Evolutionary conservation across 2,329 filamentous ascomycete species (phyloP).

Genomic region (Dendrostoma leiphaemia): DNA sequence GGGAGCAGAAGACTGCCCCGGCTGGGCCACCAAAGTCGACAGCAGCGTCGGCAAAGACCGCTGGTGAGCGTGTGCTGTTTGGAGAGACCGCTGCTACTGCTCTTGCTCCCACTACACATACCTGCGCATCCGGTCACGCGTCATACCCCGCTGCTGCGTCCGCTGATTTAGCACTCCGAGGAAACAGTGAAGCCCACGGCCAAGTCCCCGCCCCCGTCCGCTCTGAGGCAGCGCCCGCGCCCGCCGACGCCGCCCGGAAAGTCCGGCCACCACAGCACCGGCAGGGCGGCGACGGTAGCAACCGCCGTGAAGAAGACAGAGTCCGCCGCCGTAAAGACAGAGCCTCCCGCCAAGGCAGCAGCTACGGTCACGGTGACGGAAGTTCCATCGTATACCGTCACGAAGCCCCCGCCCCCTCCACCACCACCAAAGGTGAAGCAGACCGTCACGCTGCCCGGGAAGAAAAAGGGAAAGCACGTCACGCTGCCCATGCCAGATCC

Average conservation of each 20-base stretch:
- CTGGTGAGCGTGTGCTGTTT: conserved; percentile 13
- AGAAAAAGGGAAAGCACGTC: neutral
- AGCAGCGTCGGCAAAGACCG: neutral
- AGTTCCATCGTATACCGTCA: neutral
- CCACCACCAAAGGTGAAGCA: conserved; percentile 6
- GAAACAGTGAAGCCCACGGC: conserved; percentile 6
- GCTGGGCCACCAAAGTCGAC: neutral
- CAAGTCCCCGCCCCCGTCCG: neutral
- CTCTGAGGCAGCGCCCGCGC: neutral
- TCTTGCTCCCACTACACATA: neutral
- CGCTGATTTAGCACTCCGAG: neutral
- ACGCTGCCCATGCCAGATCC: conserved; percentile 5
- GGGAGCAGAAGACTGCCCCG: conserved; percentile 6
- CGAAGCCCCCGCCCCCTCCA: conserved; percentile 7
- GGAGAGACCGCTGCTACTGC: conserved; percentile 1
- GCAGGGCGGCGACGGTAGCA: neutral
- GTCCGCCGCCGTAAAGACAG: neutral
- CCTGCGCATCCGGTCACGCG: neutral
- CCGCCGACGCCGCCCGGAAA: neutral
- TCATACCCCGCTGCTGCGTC: neutral
- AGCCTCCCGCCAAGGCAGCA: neutral
- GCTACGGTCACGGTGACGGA: neutral
- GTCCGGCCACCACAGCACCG: neutral
- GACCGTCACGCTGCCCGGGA: conserved; percentile 8
- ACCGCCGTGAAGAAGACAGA: too few species aligned